Base-by-base conservation (phyloP, 306 rosid species). In the Oxytropis ochrocephala region DNA sequence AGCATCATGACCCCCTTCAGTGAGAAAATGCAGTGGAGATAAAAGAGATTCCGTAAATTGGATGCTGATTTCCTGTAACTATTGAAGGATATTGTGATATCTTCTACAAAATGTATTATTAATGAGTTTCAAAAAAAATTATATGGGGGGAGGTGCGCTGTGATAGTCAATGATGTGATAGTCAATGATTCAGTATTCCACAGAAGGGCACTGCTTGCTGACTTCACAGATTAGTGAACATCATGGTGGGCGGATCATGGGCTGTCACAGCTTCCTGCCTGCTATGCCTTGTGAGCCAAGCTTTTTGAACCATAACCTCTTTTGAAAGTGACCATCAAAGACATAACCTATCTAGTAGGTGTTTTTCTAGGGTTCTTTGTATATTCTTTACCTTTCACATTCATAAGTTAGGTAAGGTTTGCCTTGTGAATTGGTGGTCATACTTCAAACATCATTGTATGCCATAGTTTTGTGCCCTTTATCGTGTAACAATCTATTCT, bases 361-460 rank as follows among this genome's bases (percentile, higher is more conserved):
- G 51, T 35, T 35, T 12, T 18, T 17, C 33, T 27, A 55, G 54
- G 44, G 68, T 67, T 67, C 63, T 30, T 18, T 57, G 36, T 48
- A 46, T 32, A 53, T 47, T 61, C 49, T 51, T 55, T 69, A 11
- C 36, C 56, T 30, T 49, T 60, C 35, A 52, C 50, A 18, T 46
- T 35, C 39, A 16, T 18, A 6, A 7, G 16, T 74, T 35, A 75
- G 35, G 46, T 24, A 24, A 24, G 29, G 29, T 24, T 50, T 27
- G 32, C 62, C 67, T 67, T 67, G 36, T 66, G 61, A 67, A 44
- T 13, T 67, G 11, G 18, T 49, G 64, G 56, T n/a, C 41, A 29
- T 38, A 35, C 57, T 80, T 19, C 11, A 12, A 48, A 64, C 61
- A 49, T 55, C 27, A 51, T 41, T 75, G 24, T 58, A 42, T 74